phyloP scores from a whole-genome alignment of 202 grass and related monocot genomes.

The Hordeum pubiflorum region DNA sequence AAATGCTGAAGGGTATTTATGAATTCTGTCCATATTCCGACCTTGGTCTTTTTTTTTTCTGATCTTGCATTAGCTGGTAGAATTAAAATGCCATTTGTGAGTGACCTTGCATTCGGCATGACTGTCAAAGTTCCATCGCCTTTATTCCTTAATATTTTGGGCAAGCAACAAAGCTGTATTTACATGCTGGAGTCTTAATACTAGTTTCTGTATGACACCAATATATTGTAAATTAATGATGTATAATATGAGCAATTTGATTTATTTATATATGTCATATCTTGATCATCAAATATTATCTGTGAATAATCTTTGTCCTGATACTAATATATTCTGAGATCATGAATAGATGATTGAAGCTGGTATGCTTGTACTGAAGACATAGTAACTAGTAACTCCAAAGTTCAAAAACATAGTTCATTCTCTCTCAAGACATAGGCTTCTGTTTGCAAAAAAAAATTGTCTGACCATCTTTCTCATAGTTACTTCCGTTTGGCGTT shows the following conservation, averaged over 20 bases:
- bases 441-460: not conserved
- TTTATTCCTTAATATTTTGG: not conserved
- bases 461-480: not conserved
- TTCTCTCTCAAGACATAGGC: not conserved
- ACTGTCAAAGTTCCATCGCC: not conserved
- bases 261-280: not conserved
- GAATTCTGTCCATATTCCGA: not conserved
- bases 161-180: not conserved
- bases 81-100: not conserved
- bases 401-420: not conserved
- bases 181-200: not conserved
- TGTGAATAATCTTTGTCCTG: not conserved
- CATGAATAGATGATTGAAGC: not conserved
- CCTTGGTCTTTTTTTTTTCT: not conserved
- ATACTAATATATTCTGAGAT: not conserved
- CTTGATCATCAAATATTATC: not conserved
- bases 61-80: not conserved
- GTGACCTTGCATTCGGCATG: not conserved
- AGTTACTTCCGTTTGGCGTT: not conserved
- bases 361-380: not conserved
- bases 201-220: not conserved
- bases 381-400: not conserved
- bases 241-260: not conserved
- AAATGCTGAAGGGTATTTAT: slow-evolving; percentile 65
- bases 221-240: not conserved